Evolutionary conservation across 257 asterid genomes (phyloP), one percentile per base, ranked within the genome.

Genomic region (Solanum bulbocastanum): DNA sequence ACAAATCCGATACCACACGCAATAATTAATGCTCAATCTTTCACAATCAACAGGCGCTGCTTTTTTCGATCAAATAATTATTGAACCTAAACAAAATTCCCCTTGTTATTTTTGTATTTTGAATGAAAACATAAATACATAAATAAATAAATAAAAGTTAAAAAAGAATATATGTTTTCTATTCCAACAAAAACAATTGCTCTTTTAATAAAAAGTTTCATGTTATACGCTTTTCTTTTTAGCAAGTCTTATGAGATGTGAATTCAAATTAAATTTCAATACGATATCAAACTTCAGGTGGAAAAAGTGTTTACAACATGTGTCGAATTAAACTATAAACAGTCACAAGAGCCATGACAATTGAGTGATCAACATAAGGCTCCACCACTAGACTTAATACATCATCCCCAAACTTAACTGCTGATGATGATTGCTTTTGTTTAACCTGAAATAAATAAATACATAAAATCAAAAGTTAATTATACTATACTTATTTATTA

Each of bases 331-430:
- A 91, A 13, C 91, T 91, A 89, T 92, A 92, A 10, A 92, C 96
- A 2, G 94, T 82, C 14, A 93, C 94, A 75, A 95, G 89, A 66
- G 97, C 96, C 94, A 95, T 89, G 32, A 92, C 86, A 36, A 92
- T 60, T 52, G 96, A 90, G 23, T 92, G 93, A 90, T 94, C 98
- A 32, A 88, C 87, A 4, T 88, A 88, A 18, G 96, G 90, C 86
- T 95, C 98, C 89, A 94, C 96, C 30, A 87, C 89, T 72, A 95
- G 76, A 56, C 89, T 89, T 37, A 94, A 30, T 49, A 95, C 98
- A 92, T 95, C 98, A 49, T 91, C 91, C 49, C 98, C 98, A 84
- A 91, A 88, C 27, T 75, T 49, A 87, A 92, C 88, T 72, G 95
- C 95, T 16, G 88, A 46, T 46, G 89, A 35, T 72, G 93, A 81